Evolutionary conservation across 2,329 filamentous ascomycete genomes (phyloP).

Genomic region (Coniochaeta sp.): DNA sequence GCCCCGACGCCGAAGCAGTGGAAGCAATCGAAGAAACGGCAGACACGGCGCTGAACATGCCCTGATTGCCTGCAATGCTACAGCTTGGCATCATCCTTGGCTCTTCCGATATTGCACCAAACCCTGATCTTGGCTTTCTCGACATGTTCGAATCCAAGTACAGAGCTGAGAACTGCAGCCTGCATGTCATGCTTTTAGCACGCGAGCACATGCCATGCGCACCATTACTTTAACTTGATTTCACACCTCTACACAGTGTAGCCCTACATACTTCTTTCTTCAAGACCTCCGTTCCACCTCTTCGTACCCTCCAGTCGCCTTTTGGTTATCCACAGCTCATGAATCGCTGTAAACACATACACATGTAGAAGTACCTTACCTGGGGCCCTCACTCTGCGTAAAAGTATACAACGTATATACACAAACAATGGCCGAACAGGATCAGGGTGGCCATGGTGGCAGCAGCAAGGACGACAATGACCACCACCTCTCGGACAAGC

Average conservation of each 20-base stretch:
- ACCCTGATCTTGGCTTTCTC: background rate
- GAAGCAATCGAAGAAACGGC: too few relatives aligned
- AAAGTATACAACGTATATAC: background rate
- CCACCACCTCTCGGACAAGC: conserved; percentile 32
- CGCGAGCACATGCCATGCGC: too few relatives aligned
- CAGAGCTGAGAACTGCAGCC: background rate
- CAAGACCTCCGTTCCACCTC: too few relatives aligned
- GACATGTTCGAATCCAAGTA: background rate
- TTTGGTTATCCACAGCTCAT: too few relatives aligned
- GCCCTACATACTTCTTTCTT: background rate
- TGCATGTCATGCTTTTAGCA: background rate
- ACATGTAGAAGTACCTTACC: background rate
- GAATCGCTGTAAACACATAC: too few relatives aligned
- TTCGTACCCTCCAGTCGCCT: too few relatives aligned
- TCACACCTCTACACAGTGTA: too few relatives aligned
- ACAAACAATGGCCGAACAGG: background rate
- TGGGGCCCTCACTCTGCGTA: background rate
- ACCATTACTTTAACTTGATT: background rate
- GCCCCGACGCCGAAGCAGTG: too few relatives aligned
- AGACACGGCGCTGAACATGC: too few relatives aligned
- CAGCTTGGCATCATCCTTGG: background rate
- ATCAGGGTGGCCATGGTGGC: background rate
- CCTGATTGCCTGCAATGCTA: too few relatives aligned
- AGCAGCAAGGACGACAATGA: conserved; percentile 11
- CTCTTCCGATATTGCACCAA: background rate